phyloP scores from a whole-genome alignment of 176 grass and related monocot species.

The Elymus sibiricus region DNA sequence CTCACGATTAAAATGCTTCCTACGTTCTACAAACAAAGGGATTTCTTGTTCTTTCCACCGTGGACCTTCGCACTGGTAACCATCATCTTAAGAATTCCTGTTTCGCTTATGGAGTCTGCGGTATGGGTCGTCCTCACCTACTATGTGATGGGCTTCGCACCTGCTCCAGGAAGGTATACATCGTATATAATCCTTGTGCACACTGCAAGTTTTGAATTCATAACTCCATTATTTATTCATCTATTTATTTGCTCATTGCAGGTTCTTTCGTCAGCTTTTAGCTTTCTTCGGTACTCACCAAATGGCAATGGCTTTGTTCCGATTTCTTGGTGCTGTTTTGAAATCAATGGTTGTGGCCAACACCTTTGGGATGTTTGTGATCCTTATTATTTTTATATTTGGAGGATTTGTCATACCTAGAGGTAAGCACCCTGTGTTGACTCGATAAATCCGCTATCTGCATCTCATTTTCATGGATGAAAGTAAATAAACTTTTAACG shows the following conservation, averaged over 20 bases:
- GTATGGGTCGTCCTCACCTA: conserved; percentile 58
- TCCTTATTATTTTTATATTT: conserved; percentile 76
- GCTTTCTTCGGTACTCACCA: conserved; percentile 70
- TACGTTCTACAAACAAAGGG: conserved; percentile 60
- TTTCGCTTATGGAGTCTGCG: conserved; percentile 43
- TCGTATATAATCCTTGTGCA: neutral
- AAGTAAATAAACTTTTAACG: conserved; percentile 27
- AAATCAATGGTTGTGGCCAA: conserved; percentile 84
- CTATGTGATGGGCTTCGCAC: conserved; percentile 61
- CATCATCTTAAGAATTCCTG: conserved; percentile 45
- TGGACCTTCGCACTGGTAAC: conserved; percentile 52
- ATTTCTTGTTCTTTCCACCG: conserved; percentile 53
- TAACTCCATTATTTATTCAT: neutral
- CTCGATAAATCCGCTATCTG: too few relatives aligned
- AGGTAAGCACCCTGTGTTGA: conserved; percentile 40
- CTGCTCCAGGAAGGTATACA: conserved; percentile 40
- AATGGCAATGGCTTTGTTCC: conserved; percentile 70
- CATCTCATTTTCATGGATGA: neutral
- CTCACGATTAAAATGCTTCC: conserved; percentile 58
- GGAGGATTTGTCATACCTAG: conserved; percentile 78
- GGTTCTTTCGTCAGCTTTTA: conserved; percentile 84
- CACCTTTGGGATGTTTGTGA: conserved; percentile 60
- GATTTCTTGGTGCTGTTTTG: conserved; percentile 68
- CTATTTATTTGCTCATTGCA: conserved; percentile 19
- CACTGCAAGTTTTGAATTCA: neutral